These are phyloP conservation scores for Ceratobasidium sp. DNA, from an alignment of 1,284 basidiomycete species.

Conservation along the genomic window DNA sequence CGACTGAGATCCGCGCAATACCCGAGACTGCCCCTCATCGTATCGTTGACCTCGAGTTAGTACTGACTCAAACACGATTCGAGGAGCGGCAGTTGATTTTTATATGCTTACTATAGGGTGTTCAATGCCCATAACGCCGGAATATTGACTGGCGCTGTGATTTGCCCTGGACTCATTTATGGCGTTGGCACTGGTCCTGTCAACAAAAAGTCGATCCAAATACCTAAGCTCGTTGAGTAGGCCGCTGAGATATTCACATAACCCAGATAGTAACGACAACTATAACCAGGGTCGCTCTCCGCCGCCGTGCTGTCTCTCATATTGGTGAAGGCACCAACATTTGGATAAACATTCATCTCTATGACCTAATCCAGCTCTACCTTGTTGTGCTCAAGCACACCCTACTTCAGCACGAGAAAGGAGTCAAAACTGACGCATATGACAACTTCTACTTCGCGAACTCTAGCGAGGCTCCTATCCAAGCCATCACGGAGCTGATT, in stretches of 20 bases:
- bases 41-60: slow-evolving; percentile 10
- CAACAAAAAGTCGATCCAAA: slow-evolving; percentile 7
- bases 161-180: slow-evolving; percentile 11
- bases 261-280: too few species aligned
- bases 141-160: not conserved
- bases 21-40: not conserved
- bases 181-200: slow-evolving; percentile 7
- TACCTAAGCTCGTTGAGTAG: slow-evolving; percentile 1
- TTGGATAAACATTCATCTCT: slow-evolving; percentile 3
- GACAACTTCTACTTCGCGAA: slow-evolving; percentile 20
- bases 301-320: slow-evolving; percentile 5
- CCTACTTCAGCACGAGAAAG: not conserved
- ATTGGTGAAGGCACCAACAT: slow-evolving; percentile 14
- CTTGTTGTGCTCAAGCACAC: slow-evolving; percentile 1
- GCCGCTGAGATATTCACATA: too few species aligned
- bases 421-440: slow-evolving; percentile 4
- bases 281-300: not conserved
- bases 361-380: slow-evolving; percentile 1
- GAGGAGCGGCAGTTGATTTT: too few species aligned
- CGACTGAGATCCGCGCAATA: not conserved
- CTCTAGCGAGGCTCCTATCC: slow-evolving; percentile 4
- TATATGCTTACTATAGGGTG: not conserved
- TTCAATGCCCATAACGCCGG: slow-evolving; percentile 11
- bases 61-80: too few species aligned
- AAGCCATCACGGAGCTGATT: not conserved